phyloP scores from a whole-genome alignment of 208 protist species.

The Acanthamoeba healyi region DNA sequence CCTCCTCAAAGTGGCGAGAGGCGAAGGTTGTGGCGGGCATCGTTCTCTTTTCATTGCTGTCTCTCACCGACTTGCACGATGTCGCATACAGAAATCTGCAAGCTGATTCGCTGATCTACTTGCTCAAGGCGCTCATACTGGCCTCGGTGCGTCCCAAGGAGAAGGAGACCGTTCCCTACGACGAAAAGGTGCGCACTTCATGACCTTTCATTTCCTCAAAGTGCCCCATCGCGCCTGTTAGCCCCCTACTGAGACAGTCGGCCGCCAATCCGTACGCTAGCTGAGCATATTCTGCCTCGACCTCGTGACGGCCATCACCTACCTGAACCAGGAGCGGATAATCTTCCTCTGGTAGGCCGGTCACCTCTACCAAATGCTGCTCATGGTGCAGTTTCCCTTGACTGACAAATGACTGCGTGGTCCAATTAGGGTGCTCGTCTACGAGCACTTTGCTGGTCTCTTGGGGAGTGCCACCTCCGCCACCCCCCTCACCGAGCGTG shows the following conservation, averaged over 20 bases:
- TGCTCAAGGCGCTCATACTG: conserved; percentile 61
- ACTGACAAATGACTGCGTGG: too few species aligned
- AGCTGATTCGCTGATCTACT: conserved; percentile 66
- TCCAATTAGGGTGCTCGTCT: conserved; percentile 68
- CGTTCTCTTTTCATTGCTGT: too few species aligned
- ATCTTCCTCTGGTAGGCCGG: conserved; percentile 75
- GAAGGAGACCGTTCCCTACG: background rate
- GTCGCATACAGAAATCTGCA: conserved; percentile 66
- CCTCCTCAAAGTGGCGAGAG: too few species aligned
- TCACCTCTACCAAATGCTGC: too few species aligned
- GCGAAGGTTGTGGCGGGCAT: too few species aligned
- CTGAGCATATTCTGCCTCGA: conserved; percentile 65
- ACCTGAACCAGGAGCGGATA: conserved; percentile 60
- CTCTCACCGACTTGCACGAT: too few species aligned
- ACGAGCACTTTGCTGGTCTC: conserved; percentile 62
- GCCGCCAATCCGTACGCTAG: too few species aligned
- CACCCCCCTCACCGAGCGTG: conserved; percentile 17
- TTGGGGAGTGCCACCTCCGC: background rate
- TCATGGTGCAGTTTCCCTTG: too few species aligned
- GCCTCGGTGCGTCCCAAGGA: conserved; percentile 41
- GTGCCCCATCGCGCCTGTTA: too few species aligned
- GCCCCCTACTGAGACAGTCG: too few species aligned
- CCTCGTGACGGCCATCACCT: conserved; percentile 21
- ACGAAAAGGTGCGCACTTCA: conserved; percentile 44
- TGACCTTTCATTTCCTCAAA: too few species aligned